A percentile compares a stretch with the other conserved stretches of the same genome.
These are phyloP conservation scores for Clonostachys chloroleuca DNA, from an alignment of 2,329 filamentous ascomycete species.

Conservation along the genomic window DNA sequence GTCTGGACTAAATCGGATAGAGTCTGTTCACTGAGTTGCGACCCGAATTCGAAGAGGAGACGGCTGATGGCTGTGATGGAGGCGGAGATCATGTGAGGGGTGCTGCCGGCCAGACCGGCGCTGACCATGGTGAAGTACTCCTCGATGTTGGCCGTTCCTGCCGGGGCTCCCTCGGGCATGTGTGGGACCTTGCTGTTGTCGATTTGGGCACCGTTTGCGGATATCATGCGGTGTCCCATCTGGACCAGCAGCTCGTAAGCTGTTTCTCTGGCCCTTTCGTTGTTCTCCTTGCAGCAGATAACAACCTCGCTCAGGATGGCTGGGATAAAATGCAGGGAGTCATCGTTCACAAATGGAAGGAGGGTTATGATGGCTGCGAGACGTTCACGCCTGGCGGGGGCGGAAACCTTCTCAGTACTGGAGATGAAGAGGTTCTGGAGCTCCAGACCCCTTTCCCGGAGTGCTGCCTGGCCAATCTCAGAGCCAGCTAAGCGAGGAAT, in stretches of 20 bases:
- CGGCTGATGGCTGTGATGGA: constrained; percentile 93
- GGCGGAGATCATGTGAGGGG: constrained; percentile 95
- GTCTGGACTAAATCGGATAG: constrained; percentile 85
- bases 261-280: constrained; percentile 84
- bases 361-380: constrained; percentile 78
- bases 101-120: constrained; percentile 86
- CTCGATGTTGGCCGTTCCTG: constrained; percentile 77
- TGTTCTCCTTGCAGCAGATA: constrained; percentile 94
- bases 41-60: constrained; percentile 89
- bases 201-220: constrained; percentile 65
- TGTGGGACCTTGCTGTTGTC: constrained; percentile 82
- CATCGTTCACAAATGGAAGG: constrained; percentile 70
- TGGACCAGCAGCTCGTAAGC: constrained; percentile 88
- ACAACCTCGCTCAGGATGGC: constrained; percentile 90
- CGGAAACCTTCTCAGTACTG: constrained; percentile 79
- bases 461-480: constrained; percentile 68
- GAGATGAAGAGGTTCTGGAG: constrained; percentile 77
- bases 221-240: constrained; percentile 76
- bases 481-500: constrained; percentile 87
- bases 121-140: constrained; percentile 99
- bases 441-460: constrained; percentile 71
- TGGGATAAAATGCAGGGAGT: constrained; percentile 88
- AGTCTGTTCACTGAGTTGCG: constrained; percentile 61
- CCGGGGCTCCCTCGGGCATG: constrained; percentile 77
- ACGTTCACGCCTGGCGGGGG: constrained; percentile 81